Conservation (phyloP, 2,329 filamentous ascomycete genomes). For the Botrytis byssoidea region DNA sequence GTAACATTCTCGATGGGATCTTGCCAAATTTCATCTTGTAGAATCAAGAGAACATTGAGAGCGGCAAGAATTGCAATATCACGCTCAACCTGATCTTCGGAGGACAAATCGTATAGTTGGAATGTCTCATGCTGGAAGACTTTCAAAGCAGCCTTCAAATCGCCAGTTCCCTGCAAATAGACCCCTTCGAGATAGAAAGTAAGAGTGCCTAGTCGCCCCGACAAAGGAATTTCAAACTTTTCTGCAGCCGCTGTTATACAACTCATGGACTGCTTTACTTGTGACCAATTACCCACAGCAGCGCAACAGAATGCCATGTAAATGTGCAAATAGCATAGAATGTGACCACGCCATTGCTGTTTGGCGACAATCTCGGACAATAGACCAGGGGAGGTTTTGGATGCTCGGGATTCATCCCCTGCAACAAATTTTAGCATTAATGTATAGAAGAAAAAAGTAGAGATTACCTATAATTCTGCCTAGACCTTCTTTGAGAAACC, state of each 20-base stretch:
- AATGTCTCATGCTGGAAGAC: constrained; percentile 65
- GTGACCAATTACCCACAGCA: constrained; percentile 34
- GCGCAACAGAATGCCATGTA: constrained; percentile 38
- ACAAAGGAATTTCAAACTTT: constrained; percentile 30
- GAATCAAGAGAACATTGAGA: constrained; percentile 70
- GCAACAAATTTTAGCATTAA: background rate
- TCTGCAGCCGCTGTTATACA: constrained; percentile 29
- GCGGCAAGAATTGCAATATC: constrained; percentile 66
- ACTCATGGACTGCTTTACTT: constrained; percentile 32
- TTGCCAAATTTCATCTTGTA: constrained; percentile 59
- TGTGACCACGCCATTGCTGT: constrained; percentile 35
- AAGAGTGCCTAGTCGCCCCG: constrained; percentile 32
- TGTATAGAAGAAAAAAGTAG: background rate
- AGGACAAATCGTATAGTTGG: constrained; percentile 46
- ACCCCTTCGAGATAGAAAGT: constrained; percentile 67
- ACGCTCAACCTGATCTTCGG: constrained; percentile 51
- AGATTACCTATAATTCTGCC: constrained; percentile 42
- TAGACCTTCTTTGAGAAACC: constrained; percentile 57
- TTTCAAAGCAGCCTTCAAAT: constrained; percentile 64
- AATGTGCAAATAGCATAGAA: constrained; percentile 37
- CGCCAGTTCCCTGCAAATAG: constrained; percentile 73
- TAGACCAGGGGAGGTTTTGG: constrained; percentile 31
- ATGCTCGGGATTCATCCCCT: constrained; percentile 19
- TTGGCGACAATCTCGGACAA: constrained; percentile 34
- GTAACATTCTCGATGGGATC: constrained; percentile 58